phyloP scores from a whole-genome alignment of 2,329 filamentous ascomycete species.

The Neodidymelliopsis sp. region DNA sequence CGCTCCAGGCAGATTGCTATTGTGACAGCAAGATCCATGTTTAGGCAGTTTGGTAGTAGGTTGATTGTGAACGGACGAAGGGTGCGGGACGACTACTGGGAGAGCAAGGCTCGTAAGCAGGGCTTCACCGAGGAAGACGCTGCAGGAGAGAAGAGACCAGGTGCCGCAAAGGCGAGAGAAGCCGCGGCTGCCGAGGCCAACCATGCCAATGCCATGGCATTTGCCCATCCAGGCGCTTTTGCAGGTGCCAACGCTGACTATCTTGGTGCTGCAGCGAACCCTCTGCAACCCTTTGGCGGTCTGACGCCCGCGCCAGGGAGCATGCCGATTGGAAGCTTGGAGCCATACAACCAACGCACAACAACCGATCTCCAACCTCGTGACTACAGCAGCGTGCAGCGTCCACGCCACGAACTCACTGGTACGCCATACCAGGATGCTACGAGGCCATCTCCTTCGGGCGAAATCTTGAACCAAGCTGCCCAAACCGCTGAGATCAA shows the following conservation, averaged over 20 bases:
- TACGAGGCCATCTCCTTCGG: constrained; percentile 75
- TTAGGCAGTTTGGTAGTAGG: constrained; percentile 94
- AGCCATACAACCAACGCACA: constrained; percentile 75
- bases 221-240: constrained; percentile 39
- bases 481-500: constrained; percentile 91
- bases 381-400: constrained; percentile 84
- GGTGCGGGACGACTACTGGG: constrained; percentile 98
- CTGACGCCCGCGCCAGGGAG: constrained; percentile 74
- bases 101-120: constrained; percentile 94
- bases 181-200: constrained; percentile 72
- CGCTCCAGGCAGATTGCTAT: constrained; percentile 98
- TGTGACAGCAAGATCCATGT: constrained; percentile 97
- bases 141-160: constrained; percentile 94
- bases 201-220: constrained; percentile 59
- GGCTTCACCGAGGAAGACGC: constrained; percentile 97
- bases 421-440: constrained; percentile 86
- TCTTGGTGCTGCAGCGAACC: constrained; percentile 38
- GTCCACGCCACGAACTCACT: constrained; percentile 87
- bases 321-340: constrained; percentile 72
- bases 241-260: constrained; percentile 46
- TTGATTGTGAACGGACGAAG: constrained; percentile 89
- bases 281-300: constrained; percentile 54
- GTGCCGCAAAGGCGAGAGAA: constrained; percentile 86
- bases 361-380: constrained; percentile 77
- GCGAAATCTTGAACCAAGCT: constrained; percentile 85